Base-by-base conservation (phyloP, 1,284 basidiomycete genomes). In the Ustanciosporium gigantosporum region DNA sequence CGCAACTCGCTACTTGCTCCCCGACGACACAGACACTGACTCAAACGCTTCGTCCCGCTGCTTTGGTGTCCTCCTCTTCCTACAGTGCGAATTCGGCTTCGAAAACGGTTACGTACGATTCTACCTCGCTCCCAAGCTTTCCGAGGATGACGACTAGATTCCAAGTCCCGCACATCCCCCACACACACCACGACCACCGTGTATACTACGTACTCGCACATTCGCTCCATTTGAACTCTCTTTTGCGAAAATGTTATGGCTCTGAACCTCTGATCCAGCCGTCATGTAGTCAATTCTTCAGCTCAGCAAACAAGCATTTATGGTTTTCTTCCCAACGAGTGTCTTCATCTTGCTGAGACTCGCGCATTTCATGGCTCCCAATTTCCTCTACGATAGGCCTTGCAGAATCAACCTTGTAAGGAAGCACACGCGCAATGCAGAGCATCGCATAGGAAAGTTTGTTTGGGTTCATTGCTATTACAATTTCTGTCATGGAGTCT, bases 81-180 rank as follows among this genome's bases (percentile, higher is more conserved):
- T 9, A 15, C 53, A 90, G 88, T 89, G 91, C 35, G 86, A 88
- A 36, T 94, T 91, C 77, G 85, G 87, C 46, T 94, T 92, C 72
- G 86, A 85, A 40, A 85, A 88, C 73, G 91, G 91, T 4, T 82
- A 73, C 47, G 74, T 77, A 16, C 57, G 74, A 7, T 74, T 70
- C 46, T 78, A 77, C 61, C 53, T 77, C 31, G 75, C 75, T 31
- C 75, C 75, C 37, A 77, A 77, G 56, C 67, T 77, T 20, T 60
- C 61, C 36, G 74, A 76, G 43, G 69, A 68, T 15, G 69, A 72
- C 41, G 69, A 72, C 25, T 68, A 31, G 38, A 1, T n/a, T 36
- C 4, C 9, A 9, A 25, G 8, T 16, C 13, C 5, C 19, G 13
- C 24, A 7, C 29, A 32, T 13, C 9, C 20, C 14, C 13, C 21